phyloP scores from a whole-genome alignment of 192 early-diverging fungal species.

The Lunasporangiospora selenospora region DNA sequence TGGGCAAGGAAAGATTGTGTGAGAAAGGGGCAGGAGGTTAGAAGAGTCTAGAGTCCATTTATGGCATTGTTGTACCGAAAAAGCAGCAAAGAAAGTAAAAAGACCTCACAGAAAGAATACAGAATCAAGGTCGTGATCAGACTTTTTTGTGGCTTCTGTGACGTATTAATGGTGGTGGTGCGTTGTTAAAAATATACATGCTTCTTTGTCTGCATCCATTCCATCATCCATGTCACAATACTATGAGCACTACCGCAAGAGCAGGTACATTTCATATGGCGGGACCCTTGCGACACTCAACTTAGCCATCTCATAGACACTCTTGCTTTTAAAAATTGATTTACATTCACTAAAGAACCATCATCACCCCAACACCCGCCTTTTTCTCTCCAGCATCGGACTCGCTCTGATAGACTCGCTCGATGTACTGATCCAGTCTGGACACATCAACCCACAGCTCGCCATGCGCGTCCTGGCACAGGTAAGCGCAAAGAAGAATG shows the following conservation, averaged over 20 bases:
- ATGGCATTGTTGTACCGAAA: no score
- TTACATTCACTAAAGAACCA: not conserved
- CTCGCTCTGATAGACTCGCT: slow-evolving; percentile 94
- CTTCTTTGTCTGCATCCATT: not conserved
- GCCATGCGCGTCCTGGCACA: slow-evolving; percentile 92
- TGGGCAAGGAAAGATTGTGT: no score
- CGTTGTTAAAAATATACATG: not conserved
- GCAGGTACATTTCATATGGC: slow-evolving; percentile 52
- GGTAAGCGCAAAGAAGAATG: no score
- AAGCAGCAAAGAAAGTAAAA: no score
- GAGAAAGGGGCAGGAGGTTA: no score
- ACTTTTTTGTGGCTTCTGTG: not conserved
- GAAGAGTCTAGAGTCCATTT: no score
- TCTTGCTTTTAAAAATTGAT: not conserved
- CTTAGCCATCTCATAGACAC: not conserved
- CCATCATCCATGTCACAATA: slow-evolving; percentile 54
- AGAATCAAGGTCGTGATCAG: no score
- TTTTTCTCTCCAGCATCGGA: slow-evolving; percentile 68
- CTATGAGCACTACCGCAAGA: slow-evolving; percentile 77
- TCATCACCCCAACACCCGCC: not conserved
- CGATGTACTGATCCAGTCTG: slow-evolving; percentile 92
- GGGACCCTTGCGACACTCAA: not conserved
- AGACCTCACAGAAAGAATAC: no score
- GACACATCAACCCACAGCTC: slow-evolving; percentile 90
- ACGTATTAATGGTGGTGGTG: no score